Evolutionary conservation across 805 yeast genomes (phyloP).

Genomic region (Metschnikowia kofuensis): DNA sequence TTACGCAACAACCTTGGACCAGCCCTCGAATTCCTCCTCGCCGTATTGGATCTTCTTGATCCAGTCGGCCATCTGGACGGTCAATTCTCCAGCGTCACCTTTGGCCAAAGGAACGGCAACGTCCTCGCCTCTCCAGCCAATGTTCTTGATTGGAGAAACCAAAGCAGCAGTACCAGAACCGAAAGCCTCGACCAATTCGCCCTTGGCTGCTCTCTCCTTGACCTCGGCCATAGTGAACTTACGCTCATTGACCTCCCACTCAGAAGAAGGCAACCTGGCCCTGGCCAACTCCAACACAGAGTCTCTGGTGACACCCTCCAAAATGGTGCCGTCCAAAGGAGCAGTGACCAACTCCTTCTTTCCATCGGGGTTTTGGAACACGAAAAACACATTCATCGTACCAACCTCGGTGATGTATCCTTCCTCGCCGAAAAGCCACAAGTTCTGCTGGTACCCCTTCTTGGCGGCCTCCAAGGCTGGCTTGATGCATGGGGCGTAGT

Average conservation of each 20-base stretch:
- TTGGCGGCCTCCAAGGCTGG: slow-evolving; percentile 89
- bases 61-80: slow-evolving; percentile 80
- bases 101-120: slow-evolving; percentile 76
- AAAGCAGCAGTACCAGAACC: slow-evolving; percentile 98
- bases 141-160: slow-evolving; percentile 87
- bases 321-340: slow-evolving; percentile 94
- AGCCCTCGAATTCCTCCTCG: slow-evolving; percentile 56
- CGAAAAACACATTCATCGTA: slow-evolving; percentile 94
- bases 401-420: slow-evolving; percentile 92
- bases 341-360: slow-evolving; percentile 92
- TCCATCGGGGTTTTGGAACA: slow-evolving; percentile 76
- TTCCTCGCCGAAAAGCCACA: slow-evolving; percentile 94
- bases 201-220: slow-evolving; percentile 68
- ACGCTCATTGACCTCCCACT: slow-evolving; percentile 86
- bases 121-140: slow-evolving; percentile 72
- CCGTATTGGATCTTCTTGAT: slow-evolving; percentile 91
- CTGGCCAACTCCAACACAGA: slow-evolving; percentile 77
- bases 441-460: slow-evolving; percentile 92
- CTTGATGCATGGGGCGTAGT: slow-evolving; percentile 91
- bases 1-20: slow-evolving; percentile 43
- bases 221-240: slow-evolving; percentile 80
- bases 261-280: slow-evolving; percentile 66
- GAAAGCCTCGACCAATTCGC: slow-evolving; percentile 88
- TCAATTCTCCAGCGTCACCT: slow-evolving; percentile 81
- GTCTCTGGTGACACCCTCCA: slow-evolving; percentile 96